These are phyloP conservation scores for Dovyalis caffra DNA, from an alignment of 345 rosid genomes.

Conservation along the genomic window DNA sequence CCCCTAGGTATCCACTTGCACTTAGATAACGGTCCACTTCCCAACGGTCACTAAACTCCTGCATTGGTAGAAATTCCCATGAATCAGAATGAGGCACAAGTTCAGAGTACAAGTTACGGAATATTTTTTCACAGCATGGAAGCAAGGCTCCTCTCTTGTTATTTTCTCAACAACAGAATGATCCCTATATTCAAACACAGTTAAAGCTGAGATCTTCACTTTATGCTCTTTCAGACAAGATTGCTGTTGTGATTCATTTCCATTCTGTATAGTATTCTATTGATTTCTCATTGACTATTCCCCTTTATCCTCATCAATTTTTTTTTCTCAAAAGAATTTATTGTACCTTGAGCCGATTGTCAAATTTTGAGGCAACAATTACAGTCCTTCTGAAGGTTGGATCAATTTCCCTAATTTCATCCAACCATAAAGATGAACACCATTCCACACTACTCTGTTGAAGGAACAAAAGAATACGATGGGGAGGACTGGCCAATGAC, in stretches of 20 bases:
- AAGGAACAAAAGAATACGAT: constrained; percentile 83
- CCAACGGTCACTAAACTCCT: constrained; percentile 84
- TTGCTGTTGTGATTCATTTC: not conserved
- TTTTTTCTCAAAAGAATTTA: not conserved
- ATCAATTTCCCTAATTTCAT: constrained; percentile 87
- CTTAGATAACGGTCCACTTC: constrained; percentile 91
- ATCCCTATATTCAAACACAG: not conserved
- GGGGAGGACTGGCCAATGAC: constrained; percentile 90
- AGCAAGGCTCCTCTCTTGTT: not conserved
- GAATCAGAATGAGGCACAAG: constrained; percentile 9
- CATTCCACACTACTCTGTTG: constrained; percentile 99
- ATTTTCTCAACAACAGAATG: not conserved
- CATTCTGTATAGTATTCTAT: not conserved
- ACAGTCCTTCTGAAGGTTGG: constrained; percentile 77
- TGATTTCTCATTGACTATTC: constrained; percentile 2
- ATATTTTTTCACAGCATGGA: not conserved
- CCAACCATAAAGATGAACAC: constrained; percentile 98
- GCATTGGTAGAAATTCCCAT: constrained; percentile 18
- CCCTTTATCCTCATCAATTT: not conserved
- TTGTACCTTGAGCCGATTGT: constrained; percentile 91
- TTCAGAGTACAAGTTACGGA: not conserved
- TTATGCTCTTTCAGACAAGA: too few relatives aligned
- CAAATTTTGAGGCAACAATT: constrained; percentile 93
- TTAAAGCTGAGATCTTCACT: not conserved
- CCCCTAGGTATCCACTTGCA: constrained; percentile 96